Evolutionary conservation across 345 rosid genomes (phyloP), one percentile per base, ranked within the genome.

Genomic region (Hypericum androsaemum): DNA sequence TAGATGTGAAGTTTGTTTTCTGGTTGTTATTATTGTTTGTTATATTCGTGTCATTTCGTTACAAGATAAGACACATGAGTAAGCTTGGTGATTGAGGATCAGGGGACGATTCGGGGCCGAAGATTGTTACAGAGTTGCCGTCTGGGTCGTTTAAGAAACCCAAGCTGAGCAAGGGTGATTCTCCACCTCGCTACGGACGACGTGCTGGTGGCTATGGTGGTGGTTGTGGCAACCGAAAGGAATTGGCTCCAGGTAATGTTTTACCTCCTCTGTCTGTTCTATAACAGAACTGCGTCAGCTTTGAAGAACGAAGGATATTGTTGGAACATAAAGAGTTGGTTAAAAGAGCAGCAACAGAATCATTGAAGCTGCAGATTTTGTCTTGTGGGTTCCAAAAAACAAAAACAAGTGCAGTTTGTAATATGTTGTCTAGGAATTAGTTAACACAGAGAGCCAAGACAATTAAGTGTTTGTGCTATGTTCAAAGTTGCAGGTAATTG

Each of bases 61-160:
- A 52, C 3, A 7, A 22, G 44, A 39, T 7, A 15, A 13, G 44
- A 35, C 43, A 41, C 10, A 22, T 22, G 51, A 10, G 13, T 41
- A 0, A 11, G 9, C 8, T 54, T 6, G 5, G 6, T 43, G 39
- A n/a, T n/a, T 41, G 15, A 12, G 38, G 55, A 22, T 22, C 52
- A 68, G 80, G 51, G 17, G 67, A 41, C 38, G 79, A 56, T 52
- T 42, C 64, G 41, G 82, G 58, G 57, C 42, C 64, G 17, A 59
- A 64, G 67, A 66, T 78, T 61, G 79, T 75, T 59, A 77, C 78
- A 15, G 90, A 75, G 60, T 63, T 71, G 67, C 73, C 84, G 0
- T 63, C 55, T 0, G 70, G 53, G 36, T 63, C 64, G 74, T 72
- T 77, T 46, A 81, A 85, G 62, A 89, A 56, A 45, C 69, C 82